Base-by-base conservation (phyloP, 2,329 filamentous ascomycete genomes). In the Didymella keratinophila region DNA sequence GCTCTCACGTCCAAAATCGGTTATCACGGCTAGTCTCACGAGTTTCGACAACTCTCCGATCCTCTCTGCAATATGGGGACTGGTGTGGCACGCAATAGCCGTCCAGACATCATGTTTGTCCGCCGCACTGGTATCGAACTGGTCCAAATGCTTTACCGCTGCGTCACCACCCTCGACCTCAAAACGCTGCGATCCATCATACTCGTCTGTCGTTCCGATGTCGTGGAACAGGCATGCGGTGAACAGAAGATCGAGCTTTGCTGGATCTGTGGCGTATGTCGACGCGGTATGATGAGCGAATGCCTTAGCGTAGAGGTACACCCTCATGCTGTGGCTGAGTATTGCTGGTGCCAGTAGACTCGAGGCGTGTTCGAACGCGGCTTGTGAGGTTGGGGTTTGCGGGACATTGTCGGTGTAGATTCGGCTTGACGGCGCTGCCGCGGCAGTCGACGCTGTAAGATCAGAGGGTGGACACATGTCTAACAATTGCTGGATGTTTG, bases 261-360 rank as follows among this genome's bases (percentile, higher is more conserved):
- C 79, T n/a, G 78, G 77, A 27, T 65, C 47, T 10, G 57, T 58
- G 20, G 57, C 51, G 51, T 71, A 73, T n/a, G 50, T 37, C 4
- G 71, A 73, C 2, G 48, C 42, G 12, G 39, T 39, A 47, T 81
- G 77, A 14, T 58, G 50, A 4, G 68, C 67, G 12, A 73, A 54
- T 12, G 56, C 56, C 14, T 63, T 51, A 37, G 87, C 85, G 70
- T 85, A 92, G 68, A 87, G 85, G 70, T 84, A 92, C 2, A 92
- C 88, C 11, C 90, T 80, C 81, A 92, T 86, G 23, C 84, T 87
- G 73, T 92, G 89, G 69, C 88, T 87, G 67, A 87, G 90, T 0
- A 88, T 89, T 55, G 85, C 78, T 4, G 73, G 69, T 0, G 80
- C 67, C 0, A 90, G 77, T 5, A 83, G 77, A 1, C 74, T 71